These are phyloP conservation scores for Turritis glabra DNA, from an alignment of 345 rosid species.

Conservation along the genomic window DNA sequence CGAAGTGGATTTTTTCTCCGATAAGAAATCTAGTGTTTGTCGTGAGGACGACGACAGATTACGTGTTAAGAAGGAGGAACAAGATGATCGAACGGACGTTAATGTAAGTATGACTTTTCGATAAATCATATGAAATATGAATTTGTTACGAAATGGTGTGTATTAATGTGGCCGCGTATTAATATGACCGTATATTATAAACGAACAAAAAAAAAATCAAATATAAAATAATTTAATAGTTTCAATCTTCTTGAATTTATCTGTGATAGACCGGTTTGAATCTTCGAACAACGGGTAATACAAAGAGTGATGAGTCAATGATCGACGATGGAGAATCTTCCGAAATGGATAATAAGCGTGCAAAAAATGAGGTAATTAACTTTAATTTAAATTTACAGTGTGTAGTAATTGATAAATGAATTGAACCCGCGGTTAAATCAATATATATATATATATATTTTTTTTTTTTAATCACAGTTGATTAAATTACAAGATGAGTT, in stretches of 20 bases:
- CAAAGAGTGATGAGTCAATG: slow-evolving; percentile 77
- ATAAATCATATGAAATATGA: not conserved
- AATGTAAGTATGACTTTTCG: slow-evolving; percentile 51
- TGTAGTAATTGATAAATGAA: not conserved
- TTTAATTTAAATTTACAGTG: not conserved
- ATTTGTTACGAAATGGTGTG: not conserved
- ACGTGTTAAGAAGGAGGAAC: slow-evolving; percentile 58
- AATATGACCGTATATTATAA: no score
- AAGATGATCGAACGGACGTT: slow-evolving; percentile 41
- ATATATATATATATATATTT: no score
- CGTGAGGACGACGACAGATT: slow-evolving; percentile 29
- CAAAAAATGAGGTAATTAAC: slow-evolving; percentile 57
- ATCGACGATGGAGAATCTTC: slow-evolving; percentile 80
- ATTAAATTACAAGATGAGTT: slow-evolving; percentile 66
- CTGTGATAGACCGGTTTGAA: slow-evolving; percentile 69
- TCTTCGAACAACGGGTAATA: slow-evolving; percentile 63
- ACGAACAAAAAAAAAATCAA: no score
- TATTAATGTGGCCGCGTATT: not conserved
- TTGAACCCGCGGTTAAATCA: not conserved
- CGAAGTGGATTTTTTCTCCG: slow-evolving; percentile 86
- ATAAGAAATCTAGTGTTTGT: slow-evolving; percentile 38
- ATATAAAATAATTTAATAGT: not conserved
- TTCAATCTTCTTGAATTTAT: not conserved
- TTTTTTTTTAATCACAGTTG: slow-evolving; percentile 36
- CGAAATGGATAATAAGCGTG: slow-evolving; percentile 54